phyloP scores from a whole-genome alignment of 805 yeast genomes.

The Candida maltosa region DNA sequence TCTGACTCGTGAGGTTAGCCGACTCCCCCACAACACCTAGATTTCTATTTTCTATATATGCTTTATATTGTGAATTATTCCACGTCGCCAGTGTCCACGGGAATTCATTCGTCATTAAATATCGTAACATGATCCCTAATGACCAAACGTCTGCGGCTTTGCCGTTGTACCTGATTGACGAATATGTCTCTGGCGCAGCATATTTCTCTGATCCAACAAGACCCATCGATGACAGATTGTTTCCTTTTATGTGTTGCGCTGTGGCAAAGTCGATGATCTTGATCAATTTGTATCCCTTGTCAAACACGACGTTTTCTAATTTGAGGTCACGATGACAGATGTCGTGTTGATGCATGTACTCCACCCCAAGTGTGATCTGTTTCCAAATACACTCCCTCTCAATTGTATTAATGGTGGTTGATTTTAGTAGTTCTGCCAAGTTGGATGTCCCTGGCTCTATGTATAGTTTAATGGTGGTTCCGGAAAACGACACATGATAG shows the following conservation, averaged over 20 bases:
- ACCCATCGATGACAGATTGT: constrained; percentile 29
- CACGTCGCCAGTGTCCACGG: constrained; percentile 49
- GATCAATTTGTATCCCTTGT: constrained; percentile 17
- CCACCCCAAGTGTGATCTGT: constrained; percentile 38
- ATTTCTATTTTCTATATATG: constrained; percentile 1
- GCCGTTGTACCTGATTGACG: constrained; percentile 36
- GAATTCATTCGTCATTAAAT: constrained; percentile 23
- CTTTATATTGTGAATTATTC: constrained; percentile 21
- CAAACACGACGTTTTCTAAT: constrained; percentile 43
- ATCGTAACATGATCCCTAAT: constrained; percentile 41
- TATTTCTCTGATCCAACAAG: constrained; percentile 45
- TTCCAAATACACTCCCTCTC: constrained; percentile 33
- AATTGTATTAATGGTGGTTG: not conserved
- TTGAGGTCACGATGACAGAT: constrained; percentile 52
- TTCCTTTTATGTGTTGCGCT: constrained; percentile 13
- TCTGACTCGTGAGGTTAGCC: not conserved
- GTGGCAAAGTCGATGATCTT: constrained; percentile 47
- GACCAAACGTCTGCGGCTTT: constrained; percentile 48
- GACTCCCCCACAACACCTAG: not conserved
- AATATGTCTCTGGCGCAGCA: constrained; percentile 47
- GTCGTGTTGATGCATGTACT: constrained; percentile 32
- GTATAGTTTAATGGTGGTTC: constrained; percentile 23
- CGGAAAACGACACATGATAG: constrained; percentile 20
- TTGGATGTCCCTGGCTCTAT: constrained; percentile 31
- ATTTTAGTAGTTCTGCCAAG: constrained; percentile 12